phyloP scores from a whole-genome alignment of 257 asterid genomes.

The Solanum pimpinellifolium region DNA sequence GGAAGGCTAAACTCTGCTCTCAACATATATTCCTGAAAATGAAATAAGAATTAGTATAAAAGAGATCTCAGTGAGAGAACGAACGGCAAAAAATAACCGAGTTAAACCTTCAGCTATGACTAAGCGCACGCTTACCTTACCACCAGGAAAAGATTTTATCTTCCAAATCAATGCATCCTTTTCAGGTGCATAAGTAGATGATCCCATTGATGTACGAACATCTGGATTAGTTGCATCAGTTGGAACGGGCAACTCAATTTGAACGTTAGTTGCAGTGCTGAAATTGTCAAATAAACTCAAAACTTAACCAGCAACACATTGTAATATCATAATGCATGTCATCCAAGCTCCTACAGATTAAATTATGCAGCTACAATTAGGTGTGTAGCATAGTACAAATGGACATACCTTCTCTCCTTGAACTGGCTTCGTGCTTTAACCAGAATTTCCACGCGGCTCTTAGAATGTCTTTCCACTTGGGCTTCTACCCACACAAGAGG shows the following conservation, averaged over 20 bases:
- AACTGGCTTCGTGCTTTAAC: constrained; percentile 94
- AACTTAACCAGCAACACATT: not conserved
- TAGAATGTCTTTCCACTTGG: constrained; percentile 83
- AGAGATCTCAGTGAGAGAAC: not conserved
- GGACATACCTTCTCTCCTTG: constrained; percentile 88
- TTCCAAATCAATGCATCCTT: constrained; percentile 89
- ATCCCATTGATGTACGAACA: constrained; percentile 95
- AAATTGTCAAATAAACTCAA: constrained; percentile 17
- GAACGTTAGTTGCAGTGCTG: constrained; percentile 97
- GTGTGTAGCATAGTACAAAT: not conserved
- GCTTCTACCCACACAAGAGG: constrained; percentile 98
- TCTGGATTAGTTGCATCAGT: constrained; percentile 93
- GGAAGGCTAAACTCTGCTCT: constrained; percentile 97
- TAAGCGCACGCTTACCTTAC: constrained; percentile 50
- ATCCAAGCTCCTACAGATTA: not conserved
- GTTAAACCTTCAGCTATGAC: not conserved
- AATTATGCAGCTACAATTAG: not conserved
- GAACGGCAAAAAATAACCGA: not conserved
- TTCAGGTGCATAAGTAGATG: constrained; percentile 93
- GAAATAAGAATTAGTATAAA: not conserved
- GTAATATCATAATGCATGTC: not conserved
- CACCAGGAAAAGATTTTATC: constrained; percentile 98
- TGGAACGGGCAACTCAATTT: constrained; percentile 95
- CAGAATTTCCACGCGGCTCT: constrained; percentile 83
- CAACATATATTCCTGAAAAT: constrained; percentile 80